These are phyloP conservation scores for Wilcoxina mikolae DNA, from an alignment of 495 filamentous ascomycete species.

Conservation along the genomic window DNA sequence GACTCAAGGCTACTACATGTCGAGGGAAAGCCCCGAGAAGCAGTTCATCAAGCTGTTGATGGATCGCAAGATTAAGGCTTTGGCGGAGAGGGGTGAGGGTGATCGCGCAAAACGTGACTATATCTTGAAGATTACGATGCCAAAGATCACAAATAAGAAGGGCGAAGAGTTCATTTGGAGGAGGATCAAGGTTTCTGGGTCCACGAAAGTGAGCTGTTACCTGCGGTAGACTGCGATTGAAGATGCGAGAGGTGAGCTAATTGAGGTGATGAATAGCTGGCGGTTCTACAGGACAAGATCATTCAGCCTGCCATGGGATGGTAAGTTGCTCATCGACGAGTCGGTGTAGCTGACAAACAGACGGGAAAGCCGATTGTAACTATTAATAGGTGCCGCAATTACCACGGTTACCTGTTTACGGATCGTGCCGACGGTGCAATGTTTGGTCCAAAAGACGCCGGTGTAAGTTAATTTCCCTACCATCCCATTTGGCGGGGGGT, in stretches of 20 bases:
- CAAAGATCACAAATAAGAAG: slow-evolving; percentile 2
- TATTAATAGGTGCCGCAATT: slow-evolving; percentile 8
- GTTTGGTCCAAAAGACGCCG: slow-evolving; percentile 9
- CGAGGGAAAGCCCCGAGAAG: not conserved
- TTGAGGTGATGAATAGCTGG: not conserved
- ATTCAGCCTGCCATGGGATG: slow-evolving; percentile 12
- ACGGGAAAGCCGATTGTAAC: not conserved
- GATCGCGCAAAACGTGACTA: slow-evolving; percentile 10
- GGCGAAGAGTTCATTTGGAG: slow-evolving; percentile 9
- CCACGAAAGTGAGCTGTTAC: slow-evolving; percentile 1
- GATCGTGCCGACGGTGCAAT: slow-evolving; percentile 12
- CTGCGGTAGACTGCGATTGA: too few species aligned
- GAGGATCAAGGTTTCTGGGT: slow-evolving; percentile 11
- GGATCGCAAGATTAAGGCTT: not conserved
- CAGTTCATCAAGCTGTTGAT: slow-evolving; percentile 10
- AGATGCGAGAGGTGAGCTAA: too few species aligned
- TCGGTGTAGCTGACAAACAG: not conserved
- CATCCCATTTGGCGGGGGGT: too few species aligned
- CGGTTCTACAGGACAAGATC: slow-evolving; percentile 9
- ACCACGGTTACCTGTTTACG: slow-evolving; percentile 12
- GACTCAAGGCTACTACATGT: not conserved
- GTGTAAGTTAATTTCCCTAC: slow-evolving; percentile 9
- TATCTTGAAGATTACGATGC: slow-evolving; percentile 9
- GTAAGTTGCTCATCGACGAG: too few species aligned
- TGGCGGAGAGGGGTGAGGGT: not conserved